phyloP scores from a whole-genome alignment of 1,284 basidiomycete species.

The Tilletia horrida region DNA sequence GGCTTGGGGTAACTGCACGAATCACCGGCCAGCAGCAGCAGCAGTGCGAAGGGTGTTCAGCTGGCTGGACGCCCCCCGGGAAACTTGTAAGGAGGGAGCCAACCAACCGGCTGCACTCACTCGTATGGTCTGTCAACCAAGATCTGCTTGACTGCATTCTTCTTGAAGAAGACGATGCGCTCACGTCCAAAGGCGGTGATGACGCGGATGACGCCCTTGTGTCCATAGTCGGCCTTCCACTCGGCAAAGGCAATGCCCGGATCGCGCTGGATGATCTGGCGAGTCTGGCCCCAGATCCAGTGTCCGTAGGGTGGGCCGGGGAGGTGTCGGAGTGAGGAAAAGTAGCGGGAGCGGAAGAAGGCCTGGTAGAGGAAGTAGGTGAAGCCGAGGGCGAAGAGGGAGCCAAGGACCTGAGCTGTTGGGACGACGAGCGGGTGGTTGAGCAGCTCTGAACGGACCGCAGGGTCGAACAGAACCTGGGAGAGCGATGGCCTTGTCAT shows the following conservation, averaged over 20 bases:
- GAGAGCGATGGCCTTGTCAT: no score
- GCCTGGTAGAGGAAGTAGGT: constrained; percentile 25
- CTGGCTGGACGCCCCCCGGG: neutral
- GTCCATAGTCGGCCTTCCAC: constrained; percentile 30
- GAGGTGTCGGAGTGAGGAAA: constrained; percentile 32
- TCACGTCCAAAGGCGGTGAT: constrained; percentile 32
- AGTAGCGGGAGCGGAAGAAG: constrained; percentile 28
- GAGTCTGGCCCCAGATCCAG: constrained; percentile 29
- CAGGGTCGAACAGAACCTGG: no score
- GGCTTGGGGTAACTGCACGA: constrained; percentile 31
- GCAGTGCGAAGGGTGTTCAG: no score
- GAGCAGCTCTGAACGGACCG: neutral
- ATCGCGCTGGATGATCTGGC: constrained; percentile 21
- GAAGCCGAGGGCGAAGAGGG: constrained; percentile 1
- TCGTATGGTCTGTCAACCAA: constrained; percentile 39
- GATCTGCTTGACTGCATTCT: constrained; percentile 34
- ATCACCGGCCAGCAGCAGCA: neutral
- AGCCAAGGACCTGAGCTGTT: neutral
- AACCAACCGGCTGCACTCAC: neutral
- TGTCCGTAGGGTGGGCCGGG: constrained; percentile 31
- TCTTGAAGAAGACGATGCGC: constrained; percentile 29
- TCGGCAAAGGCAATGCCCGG: constrained; percentile 27
- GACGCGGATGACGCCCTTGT: constrained; percentile 28
- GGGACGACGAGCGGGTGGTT: neutral
- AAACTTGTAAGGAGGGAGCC: no score